Conservation (phyloP, 2,329 filamentous ascomycete species). For the Periconia macrospinosa region DNA sequence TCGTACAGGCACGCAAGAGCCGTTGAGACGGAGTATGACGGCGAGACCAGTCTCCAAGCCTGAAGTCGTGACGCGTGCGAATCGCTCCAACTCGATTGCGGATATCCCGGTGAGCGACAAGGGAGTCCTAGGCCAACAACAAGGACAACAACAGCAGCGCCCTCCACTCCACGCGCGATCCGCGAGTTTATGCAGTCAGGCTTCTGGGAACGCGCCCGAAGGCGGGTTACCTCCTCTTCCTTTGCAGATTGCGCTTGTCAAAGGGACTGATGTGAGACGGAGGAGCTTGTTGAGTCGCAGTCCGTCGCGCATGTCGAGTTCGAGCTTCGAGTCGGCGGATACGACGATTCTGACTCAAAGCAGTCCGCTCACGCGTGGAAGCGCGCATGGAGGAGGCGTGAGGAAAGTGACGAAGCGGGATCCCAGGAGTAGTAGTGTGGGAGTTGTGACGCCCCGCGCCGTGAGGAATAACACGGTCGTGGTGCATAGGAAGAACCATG, state of each 20-base stretch:
- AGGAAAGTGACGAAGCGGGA: conserved; percentile 42
- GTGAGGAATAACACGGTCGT: conserved; percentile 19
- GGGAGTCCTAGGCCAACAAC: conserved; percentile 1
- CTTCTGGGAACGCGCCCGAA: conserved; percentile 43
- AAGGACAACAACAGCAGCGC: conserved; percentile 13
- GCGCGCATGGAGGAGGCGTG: conserved; percentile 26
- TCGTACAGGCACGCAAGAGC: conserved; percentile 1
- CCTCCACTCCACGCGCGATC: conserved; percentile 26
- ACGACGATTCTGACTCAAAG: conserved; percentile 45
- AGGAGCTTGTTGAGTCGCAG: conserved; percentile 27
- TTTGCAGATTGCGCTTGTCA: conserved; percentile 31
- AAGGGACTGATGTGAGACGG: conserved; percentile 20
- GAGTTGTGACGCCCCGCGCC: conserved; percentile 28
- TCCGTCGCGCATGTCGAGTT: conserved; percentile 43
- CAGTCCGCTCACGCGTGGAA: conserved; percentile 39
- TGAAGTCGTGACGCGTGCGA: conserved; percentile 16
- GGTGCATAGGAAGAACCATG: conserved; percentile 18
- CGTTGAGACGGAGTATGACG: conserved; percentile 13
- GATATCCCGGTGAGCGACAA: conserved; percentile 17
- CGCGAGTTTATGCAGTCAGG: conserved; percentile 15
- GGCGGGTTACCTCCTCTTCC: conserved; percentile 49
- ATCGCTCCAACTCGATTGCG: conserved; percentile 29
- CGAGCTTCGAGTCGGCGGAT: conserved; percentile 44
- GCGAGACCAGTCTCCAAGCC: conserved; percentile 8
- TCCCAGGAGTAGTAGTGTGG: conserved; percentile 37